Conservation (phyloP, 2,329 filamentous ascomycete species). For the Fusarium veterinarium region DNA sequence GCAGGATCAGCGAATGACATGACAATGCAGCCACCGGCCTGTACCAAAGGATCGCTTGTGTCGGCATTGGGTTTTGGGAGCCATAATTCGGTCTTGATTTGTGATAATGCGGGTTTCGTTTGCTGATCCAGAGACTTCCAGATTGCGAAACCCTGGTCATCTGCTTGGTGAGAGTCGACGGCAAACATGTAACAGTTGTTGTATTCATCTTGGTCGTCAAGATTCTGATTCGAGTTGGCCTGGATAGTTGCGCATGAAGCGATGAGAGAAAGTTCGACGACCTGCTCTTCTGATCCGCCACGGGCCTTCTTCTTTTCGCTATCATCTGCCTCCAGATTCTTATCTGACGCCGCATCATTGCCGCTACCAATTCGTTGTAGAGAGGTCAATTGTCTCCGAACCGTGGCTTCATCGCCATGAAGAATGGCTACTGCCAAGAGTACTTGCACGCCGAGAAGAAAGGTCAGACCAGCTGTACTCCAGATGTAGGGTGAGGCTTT, state of each 20-base stretch:
- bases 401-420: slow-evolving; percentile 12
- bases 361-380: not conserved
- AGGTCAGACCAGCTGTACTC: slow-evolving; percentile 2
- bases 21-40: not conserved
- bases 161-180: not conserved
- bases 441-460: slow-evolving; percentile 16
- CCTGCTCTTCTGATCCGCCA: accelerated
- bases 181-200: not conserved
- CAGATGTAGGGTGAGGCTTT: slow-evolving; percentile 13
- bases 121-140: not conserved
- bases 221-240: not conserved
- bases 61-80: not conserved
- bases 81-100: slow-evolving; percentile 9
- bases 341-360: accelerated
- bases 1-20: slow-evolving; percentile 4
- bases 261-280: not conserved
- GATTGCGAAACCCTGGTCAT: not conserved
- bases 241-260: not conserved
- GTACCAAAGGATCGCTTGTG: not conserved
- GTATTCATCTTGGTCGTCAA: accelerated
- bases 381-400: not conserved
- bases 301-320: accelerated
- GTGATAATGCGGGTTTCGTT: not conserved
- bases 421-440: not conserved
- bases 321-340: accelerated